Evolutionary conservation across 345 rosid species (phyloP), one percentile per base, ranked within the genome.

Genomic region (Nephelium lappaceum): DNA sequence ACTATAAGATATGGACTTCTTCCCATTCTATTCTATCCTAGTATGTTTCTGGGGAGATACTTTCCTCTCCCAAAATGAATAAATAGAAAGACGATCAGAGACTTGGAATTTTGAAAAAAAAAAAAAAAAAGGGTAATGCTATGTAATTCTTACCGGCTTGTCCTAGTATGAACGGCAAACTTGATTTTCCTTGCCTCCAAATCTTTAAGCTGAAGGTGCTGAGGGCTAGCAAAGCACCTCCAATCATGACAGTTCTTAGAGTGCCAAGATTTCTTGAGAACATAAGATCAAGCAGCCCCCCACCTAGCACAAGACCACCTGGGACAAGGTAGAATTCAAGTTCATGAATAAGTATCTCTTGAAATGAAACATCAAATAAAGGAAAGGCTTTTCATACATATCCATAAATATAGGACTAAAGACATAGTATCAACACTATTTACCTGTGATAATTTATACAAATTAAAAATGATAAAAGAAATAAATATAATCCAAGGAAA

Each of bases 181-280:
- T 91, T 77, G 99, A 96, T 79, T 96, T 91, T 76, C 98, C 99
- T 83, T 87, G 85, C 81, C 90, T 85, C 99, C 99, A 94, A 77
- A 89, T 87, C 86, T 89, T 96, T 76, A 94, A 79, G 89, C 97
- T 94, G 75, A n/a, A 81, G 67, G 87, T 85, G 86, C 98, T 91
- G 69, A 96, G 94, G 39, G 95, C 90, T n/a, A 96, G 92, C 74
- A 96, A 79, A 80, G 90, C 93, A 68, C 92, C 97, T 72, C 99
- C 98, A 83, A 84, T 83, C 64, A 83, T 75, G 68, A 90, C 88
- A 11, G 87, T 86, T 63, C 83, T 83, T 67, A 96, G 78, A 68
- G 88, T 82, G 16, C 88, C 62, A 63, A 81, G 81, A 84, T 90
- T 92, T 82, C 95, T 80, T 5, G 98, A 89, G 83, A 92, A 89